Evolutionary conservation across 1,139 yeast genomes (phyloP), one percentile per base, ranked within the genome.

Genomic region (Protomyces macrosporus): DNA sequence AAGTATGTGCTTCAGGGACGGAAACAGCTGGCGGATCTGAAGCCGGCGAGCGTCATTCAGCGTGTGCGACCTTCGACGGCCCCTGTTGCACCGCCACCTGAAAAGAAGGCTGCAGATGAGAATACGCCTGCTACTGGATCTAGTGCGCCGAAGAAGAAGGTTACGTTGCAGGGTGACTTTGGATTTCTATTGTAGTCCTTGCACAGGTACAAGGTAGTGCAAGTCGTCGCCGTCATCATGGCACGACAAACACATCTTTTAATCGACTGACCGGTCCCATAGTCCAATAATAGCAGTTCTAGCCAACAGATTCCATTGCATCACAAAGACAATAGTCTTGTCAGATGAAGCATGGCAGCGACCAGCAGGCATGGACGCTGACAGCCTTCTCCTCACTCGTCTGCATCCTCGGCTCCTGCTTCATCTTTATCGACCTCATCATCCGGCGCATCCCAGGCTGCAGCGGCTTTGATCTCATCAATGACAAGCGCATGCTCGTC

Each of bases 361-460:
- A 72, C 52, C 67, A 76, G 64, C 75, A 78, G 70, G 87, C 88
- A 1, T 85, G 89, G 88, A 57, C 78, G 3, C 75, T 86, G 55
- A 84, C 86, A 1, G 64, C 77, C 0, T 75, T 84, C 33, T 81
- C 88, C 5, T 82, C 90, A 0, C 65, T 77, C 9, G 81, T 86
- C 64, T 86, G 91, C 63, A 71, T 84, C 1, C 65, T 78, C 1
- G 95, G 95, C 0, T 82, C 88, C 66, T 73, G 78, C 34, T 75
- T 84, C 45, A 82, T 87, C 16, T 85, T 75, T 67, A 67, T 77
- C 3, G 90, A 85, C 69, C 51, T 61, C 32, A 30, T 56, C 16
- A 53, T 61, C 10, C 55, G 65, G 4, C 58, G 52, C 23, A 7
- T 61, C 3, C 60, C 65, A 12, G 56, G 61, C 3, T 40, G 50